Percentiles rank a stretch among this genome's conserved stretches.
Evolutionary conservation across 2,329 filamentous ascomycete genomes (phyloP).

Genomic region (Metarhizium brunneum): DNA sequence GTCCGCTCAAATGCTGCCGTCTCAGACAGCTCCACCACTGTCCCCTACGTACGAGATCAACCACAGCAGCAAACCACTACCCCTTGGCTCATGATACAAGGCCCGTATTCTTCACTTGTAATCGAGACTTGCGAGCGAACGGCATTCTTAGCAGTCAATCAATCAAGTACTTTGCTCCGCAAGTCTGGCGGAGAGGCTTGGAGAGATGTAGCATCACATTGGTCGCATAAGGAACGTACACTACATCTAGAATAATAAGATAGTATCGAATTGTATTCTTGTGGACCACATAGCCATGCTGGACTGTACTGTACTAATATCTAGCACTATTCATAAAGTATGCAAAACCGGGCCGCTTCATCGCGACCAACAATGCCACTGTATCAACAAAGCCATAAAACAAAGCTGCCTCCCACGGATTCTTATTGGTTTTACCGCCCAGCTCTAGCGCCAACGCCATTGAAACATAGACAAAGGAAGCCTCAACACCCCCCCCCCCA

Average conservation of each 20-base stretch:
- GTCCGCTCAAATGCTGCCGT: no score
- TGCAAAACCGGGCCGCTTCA: neutral
- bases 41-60: no score
- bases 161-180: no score
- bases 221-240: neutral
- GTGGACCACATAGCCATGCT: neutral
- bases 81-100: no score
- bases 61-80: no score
- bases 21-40: no score
- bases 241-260: neutral
- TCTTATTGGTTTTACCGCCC: neutral
- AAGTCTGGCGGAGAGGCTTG: no score
- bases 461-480: neutral
- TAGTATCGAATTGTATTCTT: no score
- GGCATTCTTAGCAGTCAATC: no score
- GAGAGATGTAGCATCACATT: no score
- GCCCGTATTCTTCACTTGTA: no score
- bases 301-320: neutral
- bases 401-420: neutral
- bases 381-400: neutral
- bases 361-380: neutral
- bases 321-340: neutral
- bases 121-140: no score
- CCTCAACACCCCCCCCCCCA: slow-evolving; percentile 6
- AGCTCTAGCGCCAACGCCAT: neutral